phyloP scores from a whole-genome alignment of 345 rosid genomes.

The Linum usitatissimum region DNA sequence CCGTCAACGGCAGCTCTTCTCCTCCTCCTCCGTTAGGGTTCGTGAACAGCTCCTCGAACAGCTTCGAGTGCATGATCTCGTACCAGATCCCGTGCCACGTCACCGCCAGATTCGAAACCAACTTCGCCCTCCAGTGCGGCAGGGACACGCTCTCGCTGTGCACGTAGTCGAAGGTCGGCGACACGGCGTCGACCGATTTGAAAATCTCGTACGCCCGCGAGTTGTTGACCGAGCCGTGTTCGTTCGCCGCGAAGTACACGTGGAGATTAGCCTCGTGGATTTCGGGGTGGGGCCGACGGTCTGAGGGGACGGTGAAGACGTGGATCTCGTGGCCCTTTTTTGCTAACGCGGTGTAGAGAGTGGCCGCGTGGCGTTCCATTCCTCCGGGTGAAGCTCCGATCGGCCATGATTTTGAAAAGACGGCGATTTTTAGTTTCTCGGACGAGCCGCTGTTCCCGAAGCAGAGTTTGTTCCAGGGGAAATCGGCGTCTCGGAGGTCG shows the following conservation, averaged over 20 bases:
- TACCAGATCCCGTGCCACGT: conserved; percentile 79
- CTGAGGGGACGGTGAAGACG: conserved; percentile 58
- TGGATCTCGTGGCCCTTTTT: conserved; percentile 55
- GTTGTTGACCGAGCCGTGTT: conserved; percentile 43
- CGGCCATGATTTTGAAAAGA: conserved; percentile 72
- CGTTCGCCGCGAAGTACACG: conserved; percentile 50
- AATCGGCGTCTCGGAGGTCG: conserved; percentile 45
- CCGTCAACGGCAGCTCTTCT: conserved; percentile 15
- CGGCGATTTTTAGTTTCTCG: conserved; percentile 60
- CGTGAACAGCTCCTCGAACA: conserved; percentile 46
- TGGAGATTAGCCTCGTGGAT: conserved; percentile 42
- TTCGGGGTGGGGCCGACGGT: conserved; percentile 25
- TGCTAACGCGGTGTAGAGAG: conserved; percentile 48
- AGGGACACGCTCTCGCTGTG: conserved; percentile 66
- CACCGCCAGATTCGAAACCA: conserved; percentile 41
- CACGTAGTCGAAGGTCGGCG: conserved; percentile 40
- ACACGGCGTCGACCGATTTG: conserved; percentile 20
- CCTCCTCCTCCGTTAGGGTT: conserved; percentile 20
- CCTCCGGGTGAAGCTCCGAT: conserved; percentile 51
- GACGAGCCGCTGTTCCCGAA: conserved; percentile 32
- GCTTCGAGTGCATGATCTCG: conserved; percentile 64
- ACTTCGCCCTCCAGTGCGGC: conserved; percentile 53
- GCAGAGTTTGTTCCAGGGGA: conserved; percentile 62
- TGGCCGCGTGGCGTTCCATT: conserved; percentile 64
- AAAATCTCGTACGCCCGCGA: conserved; percentile 51